Percentiles rank a stretch among this genome's conserved stretches.
phyloP scores from a whole-genome alignment of 2,329 filamentous ascomycete species.

The Phyllosticta capitalensis region DNA sequence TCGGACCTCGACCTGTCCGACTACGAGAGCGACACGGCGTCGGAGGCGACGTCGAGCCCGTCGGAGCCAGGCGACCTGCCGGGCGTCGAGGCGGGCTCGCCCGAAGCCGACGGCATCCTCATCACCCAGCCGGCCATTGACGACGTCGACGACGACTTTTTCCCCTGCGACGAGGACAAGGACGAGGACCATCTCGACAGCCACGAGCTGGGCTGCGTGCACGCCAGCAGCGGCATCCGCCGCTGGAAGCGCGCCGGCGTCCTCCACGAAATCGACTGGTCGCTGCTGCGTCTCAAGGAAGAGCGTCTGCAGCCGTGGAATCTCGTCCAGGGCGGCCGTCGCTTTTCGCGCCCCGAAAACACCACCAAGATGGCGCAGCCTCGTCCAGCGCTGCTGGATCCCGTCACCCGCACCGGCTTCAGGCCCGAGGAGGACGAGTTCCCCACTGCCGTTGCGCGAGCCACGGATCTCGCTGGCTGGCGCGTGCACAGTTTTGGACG shows the following conservation, averaged over 20 bases:
- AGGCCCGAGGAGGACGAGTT: slow-evolving; percentile 32
- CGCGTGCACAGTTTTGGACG: slow-evolving; percentile 82
- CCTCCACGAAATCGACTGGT: slow-evolving; percentile 92
- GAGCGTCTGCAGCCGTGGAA: slow-evolving; percentile 62
- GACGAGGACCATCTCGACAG: slow-evolving; percentile 71
- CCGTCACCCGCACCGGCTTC: slow-evolving; percentile 23
- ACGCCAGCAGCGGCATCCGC: slow-evolving; percentile 82
- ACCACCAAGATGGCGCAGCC: slow-evolving; percentile 19
- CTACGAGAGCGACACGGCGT: slow-evolving; percentile 36
- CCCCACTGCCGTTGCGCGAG: slow-evolving; percentile 49
- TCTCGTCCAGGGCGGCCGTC: slow-evolving; percentile 48
- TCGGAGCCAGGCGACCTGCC: slow-evolving; percentile 40
- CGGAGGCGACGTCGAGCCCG: neutral
- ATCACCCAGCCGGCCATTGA: slow-evolving; percentile 90
- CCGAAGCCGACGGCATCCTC: slow-evolving; percentile 65
- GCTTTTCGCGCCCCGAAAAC: slow-evolving; percentile 22
- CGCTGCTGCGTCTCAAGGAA: slow-evolving; percentile 69
- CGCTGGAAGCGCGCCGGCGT: slow-evolving; percentile 62
- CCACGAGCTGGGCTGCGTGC: slow-evolving; percentile 71
- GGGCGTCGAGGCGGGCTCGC: slow-evolving; percentile 43
- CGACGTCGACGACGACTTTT: slow-evolving; percentile 75
- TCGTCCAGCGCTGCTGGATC: slow-evolving; percentile 23
- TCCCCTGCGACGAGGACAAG: slow-evolving; percentile 63
- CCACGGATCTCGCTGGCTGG: slow-evolving; percentile 57
- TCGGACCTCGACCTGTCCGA: slow-evolving; percentile 50